Percentiles rank a stretch among this genome's conserved stretches.
Evolutionary conservation across 2,329 filamentous ascomycete species (phyloP).

Genomic region (Ceratocystis lukuohia): DNA sequence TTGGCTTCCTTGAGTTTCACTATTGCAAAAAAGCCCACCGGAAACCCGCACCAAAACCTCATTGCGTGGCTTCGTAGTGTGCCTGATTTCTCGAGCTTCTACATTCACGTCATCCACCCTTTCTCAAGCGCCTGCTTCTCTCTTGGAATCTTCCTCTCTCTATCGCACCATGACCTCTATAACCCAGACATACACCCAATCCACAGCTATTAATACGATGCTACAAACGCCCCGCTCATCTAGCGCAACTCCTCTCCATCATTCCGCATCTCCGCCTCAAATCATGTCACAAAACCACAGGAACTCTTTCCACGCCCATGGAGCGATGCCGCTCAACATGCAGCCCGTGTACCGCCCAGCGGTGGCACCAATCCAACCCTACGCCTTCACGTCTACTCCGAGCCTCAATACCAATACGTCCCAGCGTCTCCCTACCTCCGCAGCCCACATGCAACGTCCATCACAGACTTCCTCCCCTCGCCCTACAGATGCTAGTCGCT

Average conservation of each 20-base stretch:
- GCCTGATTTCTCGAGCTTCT: not conserved
- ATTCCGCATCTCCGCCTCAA: slow-evolving; percentile 40
- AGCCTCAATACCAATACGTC: slow-evolving; percentile 40
- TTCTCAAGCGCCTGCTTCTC: not conserved
- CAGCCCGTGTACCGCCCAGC: slow-evolving; percentile 22
- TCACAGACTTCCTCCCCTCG: slow-evolving; percentile 5
- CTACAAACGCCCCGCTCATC: slow-evolving; percentile 60
- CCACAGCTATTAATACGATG: slow-evolving; percentile 55
- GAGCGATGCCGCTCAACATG: slow-evolving; percentile 28
- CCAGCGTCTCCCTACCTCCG: slow-evolving; percentile 39
- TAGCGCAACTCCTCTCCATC: slow-evolving; percentile 37
- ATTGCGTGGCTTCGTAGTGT: not conserved
- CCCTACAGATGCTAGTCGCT: slow-evolving; percentile 25
- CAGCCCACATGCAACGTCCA: slow-evolving; percentile 26
- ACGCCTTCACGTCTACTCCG: slow-evolving; percentile 62
- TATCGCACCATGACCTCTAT: slow-evolving; percentile 57
- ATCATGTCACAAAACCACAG: slow-evolving; percentile 34
- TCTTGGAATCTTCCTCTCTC: not conserved
- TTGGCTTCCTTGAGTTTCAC: not conserved
- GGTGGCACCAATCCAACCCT: slow-evolving; percentile 52
- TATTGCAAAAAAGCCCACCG: too few species aligned
- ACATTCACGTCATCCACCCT: not conserved
- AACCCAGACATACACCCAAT: slow-evolving; percentile 68
- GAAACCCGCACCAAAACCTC: too few species aligned
- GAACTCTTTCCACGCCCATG: slow-evolving; percentile 36